These are phyloP conservation scores for Leishmania aethiopica DNA, from an alignment of 208 protist species.

Conservation along the genomic window DNA sequence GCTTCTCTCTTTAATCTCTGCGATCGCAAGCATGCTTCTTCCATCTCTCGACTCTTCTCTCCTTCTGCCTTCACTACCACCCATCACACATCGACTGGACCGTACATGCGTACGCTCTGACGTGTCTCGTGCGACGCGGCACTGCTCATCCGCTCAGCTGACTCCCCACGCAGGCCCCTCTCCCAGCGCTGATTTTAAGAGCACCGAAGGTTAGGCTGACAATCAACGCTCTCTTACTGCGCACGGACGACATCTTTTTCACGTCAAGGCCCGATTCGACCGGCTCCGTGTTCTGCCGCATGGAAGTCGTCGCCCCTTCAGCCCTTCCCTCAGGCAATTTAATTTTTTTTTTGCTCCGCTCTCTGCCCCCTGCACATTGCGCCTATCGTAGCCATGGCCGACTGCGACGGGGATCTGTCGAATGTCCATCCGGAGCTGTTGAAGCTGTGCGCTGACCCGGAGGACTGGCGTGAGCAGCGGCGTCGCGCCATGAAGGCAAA, in stretches of 20 bases:
- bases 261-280: not conserved
- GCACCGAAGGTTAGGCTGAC: not conserved
- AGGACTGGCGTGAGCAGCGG: conserved; percentile 79
- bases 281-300: not conserved
- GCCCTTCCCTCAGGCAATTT: not conserved
- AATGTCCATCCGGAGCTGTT: conserved; percentile 77
- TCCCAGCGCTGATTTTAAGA: not conserved
- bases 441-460: conserved; percentile 62
- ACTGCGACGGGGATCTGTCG: conserved; percentile 63
- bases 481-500: conserved; percentile 66
- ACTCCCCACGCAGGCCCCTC: not conserved
- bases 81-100: not conserved
- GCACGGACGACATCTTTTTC: not conserved
- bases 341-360: not conserved
- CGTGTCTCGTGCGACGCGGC: not conserved
- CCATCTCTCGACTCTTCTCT: too few relatives aligned
- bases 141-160: not conserved
- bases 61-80: not conserved
- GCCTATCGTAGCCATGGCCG: conserved; percentile 28
- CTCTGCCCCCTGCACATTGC: not conserved
- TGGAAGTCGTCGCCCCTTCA: not conserved
- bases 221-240: not conserved
- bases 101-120: not conserved
- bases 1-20: not conserved
- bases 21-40: not conserved